These are phyloP conservation scores for Ziziphus jujuba DNA, from an alignment of 306 rosid species.

Conservation along the genomic window DNA sequence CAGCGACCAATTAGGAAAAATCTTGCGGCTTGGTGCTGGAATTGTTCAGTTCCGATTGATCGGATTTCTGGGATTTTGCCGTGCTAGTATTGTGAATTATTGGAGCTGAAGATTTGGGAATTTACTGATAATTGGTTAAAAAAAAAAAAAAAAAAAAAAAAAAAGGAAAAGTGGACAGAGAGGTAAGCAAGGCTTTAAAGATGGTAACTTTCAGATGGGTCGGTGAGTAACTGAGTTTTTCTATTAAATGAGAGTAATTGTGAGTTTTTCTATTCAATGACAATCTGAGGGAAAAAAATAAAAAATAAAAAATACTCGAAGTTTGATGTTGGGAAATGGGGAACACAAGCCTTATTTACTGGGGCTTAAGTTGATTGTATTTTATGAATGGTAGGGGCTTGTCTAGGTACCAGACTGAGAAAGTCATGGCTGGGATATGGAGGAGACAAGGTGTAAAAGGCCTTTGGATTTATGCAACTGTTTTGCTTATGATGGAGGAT, in stretches of 20 bases:
- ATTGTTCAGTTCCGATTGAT: conserved; percentile 17
- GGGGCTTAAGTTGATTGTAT: conserved; percentile 20
- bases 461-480: conserved; percentile 24
- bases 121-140: conserved; percentile 20
- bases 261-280: neutral
- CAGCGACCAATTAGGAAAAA: conserved; percentile 11
- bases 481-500: conserved; percentile 22
- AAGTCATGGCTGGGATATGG: conserved; percentile 35
- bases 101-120: conserved; percentile 27
- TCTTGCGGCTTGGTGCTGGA: conserved; percentile 15
- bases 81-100: conserved; percentile 25
- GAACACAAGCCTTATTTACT: conserved; percentile 25
- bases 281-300: conserved; percentile 10
- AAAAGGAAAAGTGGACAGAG: conserved; percentile 8
- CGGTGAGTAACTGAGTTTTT: conserved; percentile 8
- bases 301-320: neutral
- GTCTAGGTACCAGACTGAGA: conserved; percentile 24
- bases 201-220: conserved; percentile 20
- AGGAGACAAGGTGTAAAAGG: conserved; percentile 14
- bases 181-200: neutral
- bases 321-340: conserved; percentile 33
- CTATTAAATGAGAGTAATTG: neutral
- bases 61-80: conserved; percentile 20
- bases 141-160: too few species aligned
- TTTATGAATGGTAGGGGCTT: conserved; percentile 35